Conservation (phyloP, 1,139 yeast species). For the Ogataea hybrid region DNA sequence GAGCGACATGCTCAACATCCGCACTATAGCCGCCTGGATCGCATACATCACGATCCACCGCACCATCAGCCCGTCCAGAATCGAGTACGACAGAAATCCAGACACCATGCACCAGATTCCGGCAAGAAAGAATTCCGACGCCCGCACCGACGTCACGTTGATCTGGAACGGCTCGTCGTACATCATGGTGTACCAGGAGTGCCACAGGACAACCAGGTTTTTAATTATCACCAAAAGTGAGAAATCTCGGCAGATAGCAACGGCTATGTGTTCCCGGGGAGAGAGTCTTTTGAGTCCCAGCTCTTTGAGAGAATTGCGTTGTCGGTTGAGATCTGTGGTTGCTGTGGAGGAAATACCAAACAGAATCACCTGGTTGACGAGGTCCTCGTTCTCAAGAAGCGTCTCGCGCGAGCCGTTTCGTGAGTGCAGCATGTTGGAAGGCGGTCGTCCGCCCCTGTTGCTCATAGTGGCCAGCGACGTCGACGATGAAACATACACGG, state of each 20-base stretch:
- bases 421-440: slow-evolving; percentile 2
- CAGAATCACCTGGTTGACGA: slow-evolving; percentile 16
- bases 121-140: slow-evolving; percentile 69
- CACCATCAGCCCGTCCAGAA: slow-evolving; percentile 85
- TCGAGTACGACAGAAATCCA: slow-evolving; percentile 79
- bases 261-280: slow-evolving; percentile 72
- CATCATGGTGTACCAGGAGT: slow-evolving; percentile 25
- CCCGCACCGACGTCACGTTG: slow-evolving; percentile 52
- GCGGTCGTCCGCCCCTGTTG: slow-evolving; percentile 2
- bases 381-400: slow-evolving; percentile 13
- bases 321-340: slow-evolving; percentile 26
- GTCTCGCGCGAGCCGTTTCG: slow-evolving; percentile 12
- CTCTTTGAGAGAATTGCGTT: slow-evolving; percentile 42
- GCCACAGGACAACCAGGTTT: slow-evolving; percentile 26
- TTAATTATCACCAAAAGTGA: slow-evolving; percentile 40
- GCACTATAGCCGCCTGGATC: slow-evolving; percentile 80
- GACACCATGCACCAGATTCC: slow-evolving; percentile 85
- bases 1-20: slow-evolving; percentile 81
- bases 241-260: slow-evolving; percentile 71
- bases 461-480: slow-evolving; percentile 14
- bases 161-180: slow-evolving; percentile 15
- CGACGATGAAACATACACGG: slow-evolving; percentile 16
- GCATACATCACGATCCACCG: slow-evolving; percentile 93
- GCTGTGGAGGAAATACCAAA: slow-evolving; percentile 29
- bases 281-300: slow-evolving; percentile 66